Conservation (phyloP, 2,329 filamentous ascomycete genomes). For the Chalaropsis thielavioides region DNA sequence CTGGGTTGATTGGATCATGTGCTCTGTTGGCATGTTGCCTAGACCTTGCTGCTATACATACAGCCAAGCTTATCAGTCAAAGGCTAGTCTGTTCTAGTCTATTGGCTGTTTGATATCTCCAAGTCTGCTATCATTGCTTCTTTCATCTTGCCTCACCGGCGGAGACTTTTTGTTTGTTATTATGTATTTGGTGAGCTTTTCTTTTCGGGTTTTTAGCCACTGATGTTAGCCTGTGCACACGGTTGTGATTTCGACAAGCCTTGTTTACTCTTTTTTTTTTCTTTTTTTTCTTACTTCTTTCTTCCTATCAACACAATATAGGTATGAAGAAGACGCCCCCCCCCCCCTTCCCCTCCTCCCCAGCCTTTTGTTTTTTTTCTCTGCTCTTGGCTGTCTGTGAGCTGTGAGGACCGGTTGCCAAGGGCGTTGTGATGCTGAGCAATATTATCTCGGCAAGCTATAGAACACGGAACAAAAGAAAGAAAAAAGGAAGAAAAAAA, state of each 20-base stretch:
- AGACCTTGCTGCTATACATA: too few relatives aligned
- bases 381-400: neutral
- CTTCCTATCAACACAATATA: too few relatives aligned
- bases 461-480: neutral
- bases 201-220: neutral
- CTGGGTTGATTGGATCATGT: too few relatives aligned
- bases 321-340: too few relatives aligned
- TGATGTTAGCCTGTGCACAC: constrained; percentile 5
- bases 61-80: too few relatives aligned
- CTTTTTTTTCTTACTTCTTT: too few relatives aligned
- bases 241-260: neutral
- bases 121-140: neutral
- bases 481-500: neutral
- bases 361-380: neutral
- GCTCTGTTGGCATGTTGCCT: too few relatives aligned
- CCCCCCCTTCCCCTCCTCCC: neutral
- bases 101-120: neutral
- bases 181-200: neutral
- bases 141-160: neutral
- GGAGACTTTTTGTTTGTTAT: neutral
- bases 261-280: too few relatives aligned
- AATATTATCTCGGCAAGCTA: constrained; percentile 1
- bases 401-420: neutral
- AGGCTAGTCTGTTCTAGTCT: neutral
- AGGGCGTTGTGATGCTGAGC: constrained; percentile 1